Base-by-base conservation (phyloP, 306 rosid genomes). In the Casuarina cunninghamiana region DNA sequence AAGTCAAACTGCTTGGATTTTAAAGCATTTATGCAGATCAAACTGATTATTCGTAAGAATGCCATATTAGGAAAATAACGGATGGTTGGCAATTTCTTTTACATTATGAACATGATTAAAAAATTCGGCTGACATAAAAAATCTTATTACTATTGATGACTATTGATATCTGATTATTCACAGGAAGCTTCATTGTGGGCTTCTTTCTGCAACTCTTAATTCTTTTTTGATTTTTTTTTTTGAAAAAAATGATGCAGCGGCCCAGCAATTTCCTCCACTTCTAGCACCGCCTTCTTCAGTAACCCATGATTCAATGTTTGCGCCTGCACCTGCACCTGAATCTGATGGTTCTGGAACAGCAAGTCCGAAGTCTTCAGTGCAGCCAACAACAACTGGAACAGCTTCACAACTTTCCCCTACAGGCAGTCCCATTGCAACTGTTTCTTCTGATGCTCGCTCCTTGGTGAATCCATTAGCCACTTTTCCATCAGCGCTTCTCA, bases 281-380 rank as follows among this genome's bases (percentile, higher is more conserved):
- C 58, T 83, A 53, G 99, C 88, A 32, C 99, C 99, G 10, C 99
- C 97, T 38, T 78, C 96, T 15, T 43, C 96, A 3, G 91, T 90
- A 63, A 53, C 61, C 37, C 81, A 58, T 60, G 94, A 91, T 48
- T 42, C 91, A 0, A 45, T 76, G 2, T 90, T 81, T 84, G 91
- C 91, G 15, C 97, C 97, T 0, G 75, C 97, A 12, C 97, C 98
- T 19, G 54, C 97, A 21, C 97, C 98, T 53, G 79, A 73, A 84
- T 88, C 84, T 0, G 89, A 85, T 5, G 89, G 89, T 69, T 11
- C 74, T 0, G 86, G 93, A 83, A 48, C 85, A 21, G 41, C 73
- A 44, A 45, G 80, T 3, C 96, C 98, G 5, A 79, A 16, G 35
- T 77, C 93, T 5, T 75, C 89, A 0, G 45, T 68, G 78, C 78